These are phyloP conservation scores for Encephalitozoon intestinalis DNA, from an alignment of 371 early-diverging fungal species.

Conservation along the genomic window DNA sequence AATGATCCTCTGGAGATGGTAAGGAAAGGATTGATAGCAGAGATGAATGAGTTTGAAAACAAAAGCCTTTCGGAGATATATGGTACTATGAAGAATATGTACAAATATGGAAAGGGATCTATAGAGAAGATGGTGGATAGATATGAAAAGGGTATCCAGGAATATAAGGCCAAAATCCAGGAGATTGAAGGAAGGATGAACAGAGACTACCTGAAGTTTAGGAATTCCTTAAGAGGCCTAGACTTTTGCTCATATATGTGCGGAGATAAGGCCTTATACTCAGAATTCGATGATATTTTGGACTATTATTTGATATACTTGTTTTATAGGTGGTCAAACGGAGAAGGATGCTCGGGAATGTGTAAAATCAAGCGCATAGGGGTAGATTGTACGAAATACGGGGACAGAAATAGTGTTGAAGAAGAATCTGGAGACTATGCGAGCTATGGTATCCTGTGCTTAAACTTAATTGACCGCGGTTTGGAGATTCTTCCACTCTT, in stretches of 20 bases:
- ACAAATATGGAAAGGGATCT: constrained; percentile 44
- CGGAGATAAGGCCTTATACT: constrained; percentile 1
- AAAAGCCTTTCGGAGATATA: constrained; percentile 11
- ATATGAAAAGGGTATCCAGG: neutral
- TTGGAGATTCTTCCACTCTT: neutral
- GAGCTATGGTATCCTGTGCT: neutral
- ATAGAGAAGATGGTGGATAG: neutral
- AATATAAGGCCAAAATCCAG: constrained; percentile 14
- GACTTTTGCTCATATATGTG: constrained; percentile 30
- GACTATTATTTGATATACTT: constrained; percentile 24
- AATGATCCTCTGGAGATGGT: constrained; percentile 33
- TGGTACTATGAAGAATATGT: neutral
- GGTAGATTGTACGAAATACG: neutral
- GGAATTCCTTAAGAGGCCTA: neutral
- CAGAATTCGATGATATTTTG: constrained; percentile 25
- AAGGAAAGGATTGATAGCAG: neutral
- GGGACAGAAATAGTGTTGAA: neutral
- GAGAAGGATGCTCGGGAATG: constrained; percentile 1
- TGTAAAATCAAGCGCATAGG: neutral
- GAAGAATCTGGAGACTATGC: neutral
- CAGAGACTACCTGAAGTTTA: constrained; percentile 33
- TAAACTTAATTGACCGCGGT: neutral
- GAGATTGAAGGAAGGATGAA: constrained; percentile 6
- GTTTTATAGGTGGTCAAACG: neutral
- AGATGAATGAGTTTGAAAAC: constrained; percentile 21